Base-by-base conservation (phyloP, 805 yeast genomes). In the Candida cerambycidarum region DNA sequence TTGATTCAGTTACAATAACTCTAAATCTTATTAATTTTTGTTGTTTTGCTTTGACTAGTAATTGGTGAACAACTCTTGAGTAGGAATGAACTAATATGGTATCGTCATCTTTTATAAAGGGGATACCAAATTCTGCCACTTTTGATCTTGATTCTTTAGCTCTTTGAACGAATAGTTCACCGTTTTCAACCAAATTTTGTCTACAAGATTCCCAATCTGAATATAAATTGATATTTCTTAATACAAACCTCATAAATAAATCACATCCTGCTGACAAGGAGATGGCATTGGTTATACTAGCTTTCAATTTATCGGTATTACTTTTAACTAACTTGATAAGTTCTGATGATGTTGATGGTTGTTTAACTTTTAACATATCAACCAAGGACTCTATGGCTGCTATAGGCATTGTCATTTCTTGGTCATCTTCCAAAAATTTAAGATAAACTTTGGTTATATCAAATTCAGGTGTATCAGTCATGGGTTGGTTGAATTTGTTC, bases 391-490 rank as follows among this genome's bases (percentile, higher is more conserved):
- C 98, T 57, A 93, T 93, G 27, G 99, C 99, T 32, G 99, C 99
- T 25, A 93, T 88, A 1, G 99, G 99, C 97, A 90, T 93, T 5
- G 99, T 90, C 82, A 93, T 87, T 44, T 93, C 98, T n/a, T 87
- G 75, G 65, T 93, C 97, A 39, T 89, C 96, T 52, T 78, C 80
- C 48, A 93, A 72, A 61, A 88, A 89, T 59, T 78, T 77, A 44
- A 88, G 73, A 60, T 93, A 93, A 0, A 92, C 80, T 53, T 79
- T 73, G 35, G 83, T 89, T 53, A 93, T 89, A 62, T 90, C 95
- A 59, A 93, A 89, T 7, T 37, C 44, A 15, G 52, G 5, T 21
- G 23, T 45, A 5, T 38, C 40, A 3, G 40, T 4, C 40, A 38
- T 38, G 28, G n/a, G n/a, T n/a, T n/a, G n/a, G n/a, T n/a, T n/a